Evolutionary conservation across 208 protist genomes (phyloP).

Genomic region (Angomonas deanei): DNA sequence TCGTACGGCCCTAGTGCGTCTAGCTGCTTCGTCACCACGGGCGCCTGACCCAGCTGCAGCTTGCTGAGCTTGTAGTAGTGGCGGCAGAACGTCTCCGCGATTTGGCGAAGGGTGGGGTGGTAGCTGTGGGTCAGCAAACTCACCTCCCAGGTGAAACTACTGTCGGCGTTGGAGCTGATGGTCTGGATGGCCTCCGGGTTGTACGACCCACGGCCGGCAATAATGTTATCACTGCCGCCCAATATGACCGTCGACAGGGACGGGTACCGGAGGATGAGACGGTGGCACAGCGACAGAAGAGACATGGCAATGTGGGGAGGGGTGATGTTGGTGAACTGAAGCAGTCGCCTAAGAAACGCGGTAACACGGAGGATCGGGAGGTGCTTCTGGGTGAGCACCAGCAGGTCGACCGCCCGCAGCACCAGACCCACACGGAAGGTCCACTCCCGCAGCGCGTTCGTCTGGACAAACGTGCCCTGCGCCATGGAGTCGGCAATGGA

Average conservation of each 20-base stretch:
- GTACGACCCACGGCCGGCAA: slow-evolving; percentile 79
- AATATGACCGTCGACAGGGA: slow-evolving; percentile 73
- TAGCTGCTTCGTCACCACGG: slow-evolving; percentile 82
- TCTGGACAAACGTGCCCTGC: slow-evolving; percentile 68
- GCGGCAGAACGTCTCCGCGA: slow-evolving; percentile 72
- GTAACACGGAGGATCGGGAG: slow-evolving; percentile 77
- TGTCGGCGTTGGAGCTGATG: slow-evolving; percentile 73
- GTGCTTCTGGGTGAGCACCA: slow-evolving; percentile 89
- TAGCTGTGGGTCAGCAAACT: slow-evolving; percentile 66
- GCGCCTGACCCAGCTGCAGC: slow-evolving; percentile 77
- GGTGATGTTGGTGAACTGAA: slow-evolving; percentile 57
- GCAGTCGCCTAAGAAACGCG: slow-evolving; percentile 77
- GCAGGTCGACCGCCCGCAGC: slow-evolving; percentile 81
- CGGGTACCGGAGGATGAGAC: slow-evolving; percentile 78
- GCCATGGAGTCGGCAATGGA: slow-evolving; percentile 90
- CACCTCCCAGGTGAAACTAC: slow-evolving; percentile 88
- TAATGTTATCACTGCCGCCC: slow-evolving; percentile 85
- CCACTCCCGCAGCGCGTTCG: slow-evolving; percentile 81
- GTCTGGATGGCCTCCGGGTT: slow-evolving; percentile 84
- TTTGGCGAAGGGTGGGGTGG: slow-evolving; percentile 80
- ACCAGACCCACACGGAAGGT: slow-evolving; percentile 85
- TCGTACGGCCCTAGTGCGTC: slow-evolving; percentile 86
- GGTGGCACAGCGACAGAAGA: slow-evolving; percentile 73
- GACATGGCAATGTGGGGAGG: slow-evolving; percentile 84
- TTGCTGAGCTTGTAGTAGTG: slow-evolving; percentile 84